These are phyloP conservation scores for Leishmania amazonensis DNA, from an alignment of 208 protist species.

Conservation along the genomic window DNA sequence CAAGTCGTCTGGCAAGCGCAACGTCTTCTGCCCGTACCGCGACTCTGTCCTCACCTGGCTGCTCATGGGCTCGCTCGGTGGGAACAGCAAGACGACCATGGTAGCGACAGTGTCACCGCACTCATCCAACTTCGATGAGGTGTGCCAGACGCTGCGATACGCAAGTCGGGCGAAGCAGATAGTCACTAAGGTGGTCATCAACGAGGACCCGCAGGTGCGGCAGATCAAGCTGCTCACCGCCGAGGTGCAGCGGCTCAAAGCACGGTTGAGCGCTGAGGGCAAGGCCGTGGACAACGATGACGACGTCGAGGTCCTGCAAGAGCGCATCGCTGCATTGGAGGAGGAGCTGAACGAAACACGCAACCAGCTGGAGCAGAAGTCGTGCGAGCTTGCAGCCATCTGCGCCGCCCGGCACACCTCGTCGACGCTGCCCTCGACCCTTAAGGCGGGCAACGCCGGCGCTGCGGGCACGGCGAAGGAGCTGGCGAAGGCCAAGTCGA, in stretches of 20 bases:
- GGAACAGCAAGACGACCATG: constrained; percentile 95
- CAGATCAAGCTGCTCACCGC: constrained; percentile 71
- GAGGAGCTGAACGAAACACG: constrained; percentile 44
- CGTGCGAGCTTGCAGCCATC: constrained; percentile 37
- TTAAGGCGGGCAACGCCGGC: constrained; percentile 29
- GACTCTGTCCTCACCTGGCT: constrained; percentile 91
- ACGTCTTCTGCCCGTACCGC: constrained; percentile 86
- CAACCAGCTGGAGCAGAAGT: constrained; percentile 39
- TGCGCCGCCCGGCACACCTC: constrained; percentile 19
- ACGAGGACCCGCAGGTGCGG: constrained; percentile 91
- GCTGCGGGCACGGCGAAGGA: constrained; percentile 33
- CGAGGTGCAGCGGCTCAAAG: constrained; percentile 72
- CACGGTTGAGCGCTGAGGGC: constrained; percentile 41
- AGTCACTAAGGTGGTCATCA: constrained; percentile 88
- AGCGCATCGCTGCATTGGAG: constrained; percentile 42
- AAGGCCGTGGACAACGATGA: constrained; percentile 37
- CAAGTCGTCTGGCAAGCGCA: constrained; percentile 46
- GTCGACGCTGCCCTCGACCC: constrained; percentile 10
- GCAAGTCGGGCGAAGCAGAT: constrained; percentile 92
- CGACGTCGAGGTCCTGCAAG: constrained; percentile 56
- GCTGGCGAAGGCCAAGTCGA: constrained; percentile 33
- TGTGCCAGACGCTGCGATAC: constrained; percentile 92
- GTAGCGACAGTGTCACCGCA: constrained; percentile 94
- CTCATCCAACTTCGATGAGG: constrained; percentile 89
- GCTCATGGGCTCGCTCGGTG: constrained; percentile 87